Evolutionary conservation across 306 rosid genomes (phyloP), one percentile per base, ranked within the genome.

Genomic region (Prunus mume): DNA sequence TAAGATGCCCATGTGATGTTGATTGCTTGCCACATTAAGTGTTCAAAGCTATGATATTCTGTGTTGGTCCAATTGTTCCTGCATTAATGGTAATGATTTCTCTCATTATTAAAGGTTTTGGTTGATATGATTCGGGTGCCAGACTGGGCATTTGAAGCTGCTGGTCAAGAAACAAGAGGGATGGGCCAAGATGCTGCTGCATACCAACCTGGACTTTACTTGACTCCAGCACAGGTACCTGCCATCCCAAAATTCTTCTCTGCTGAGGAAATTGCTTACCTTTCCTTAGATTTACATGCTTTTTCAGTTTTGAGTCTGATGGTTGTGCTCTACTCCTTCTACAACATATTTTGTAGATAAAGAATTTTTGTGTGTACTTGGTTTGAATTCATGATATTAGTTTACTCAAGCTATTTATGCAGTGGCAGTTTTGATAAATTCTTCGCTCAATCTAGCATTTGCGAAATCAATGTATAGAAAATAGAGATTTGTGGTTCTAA

Each of bases 91-190:
- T 30, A 71, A 63, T 81, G 65, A 20, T 79, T 20, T 76, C 72
- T 64, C 72, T 72, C 50, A 11, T 65, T 85, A 70, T 87, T 64
- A 69, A 76, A 95, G 99, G 86, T 95, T 78, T 68, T 95, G 75
- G 91, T 95, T 82, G 99, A 95, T 88, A 89, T 95, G 99, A 80
- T 95, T 75, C 96, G 97, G 50, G 99, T 95, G 75, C 99, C 99
- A 61, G 99, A 92, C 77, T 95, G 97, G 97, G 97, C 99, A 75
- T 92, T 92, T 87, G 99, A 95, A 86, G 97, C 96, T 69, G 99
- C 99, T 3, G 98, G 99, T 79, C 97, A 87, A 88, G 99, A 95
- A 89, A 80, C 93, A 51, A 89, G 99, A 75, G 89, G 91, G 69
- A 89, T 92, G 98, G 96, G 89, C 80, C 99, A 89, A 89, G 99